Percentiles rank a stretch among this genome's conserved stretches.
phyloP scores from a whole-genome alignment of 2,329 filamentous ascomycete species.

The Coniochaeta prunicola region DNA sequence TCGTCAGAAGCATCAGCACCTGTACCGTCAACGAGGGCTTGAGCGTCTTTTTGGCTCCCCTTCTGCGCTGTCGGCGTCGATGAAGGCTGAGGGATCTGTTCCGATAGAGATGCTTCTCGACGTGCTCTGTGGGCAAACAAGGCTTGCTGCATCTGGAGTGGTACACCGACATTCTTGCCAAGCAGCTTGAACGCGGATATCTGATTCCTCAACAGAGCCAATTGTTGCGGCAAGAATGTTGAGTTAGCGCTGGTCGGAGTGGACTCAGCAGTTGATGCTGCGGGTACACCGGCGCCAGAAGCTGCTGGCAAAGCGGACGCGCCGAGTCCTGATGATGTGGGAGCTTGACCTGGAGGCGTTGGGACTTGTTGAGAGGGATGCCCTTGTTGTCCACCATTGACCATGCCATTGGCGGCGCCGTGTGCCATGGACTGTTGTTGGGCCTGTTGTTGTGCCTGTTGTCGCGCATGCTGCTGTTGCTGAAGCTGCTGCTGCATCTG shows the following conservation, averaged over 20 bases:
- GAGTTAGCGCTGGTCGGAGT: neutral
- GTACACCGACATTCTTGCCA: slow-evolving; percentile 78
- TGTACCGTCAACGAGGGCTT: slow-evolving; percentile 27
- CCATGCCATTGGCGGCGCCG: slow-evolving; percentile 45
- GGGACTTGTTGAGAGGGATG: slow-evolving; percentile 28
- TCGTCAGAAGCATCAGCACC: slow-evolving; percentile 23
- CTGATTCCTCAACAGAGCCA: slow-evolving; percentile 72
- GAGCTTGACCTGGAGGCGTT: slow-evolving; percentile 25
- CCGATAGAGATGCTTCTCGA: slow-evolving; percentile 47
- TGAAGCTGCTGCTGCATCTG: slow-evolving; percentile 40
- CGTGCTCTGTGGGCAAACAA: slow-evolving; percentile 71
- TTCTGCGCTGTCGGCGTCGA: slow-evolving; percentile 21
- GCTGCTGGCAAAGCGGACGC: slow-evolving; percentile 31
- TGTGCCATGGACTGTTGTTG: slow-evolving; percentile 34
- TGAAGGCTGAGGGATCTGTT: slow-evolving; percentile 35
- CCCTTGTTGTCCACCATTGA: slow-evolving; percentile 40
- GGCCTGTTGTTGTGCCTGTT: slow-evolving; percentile 20
- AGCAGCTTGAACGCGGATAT: slow-evolving; percentile 88
- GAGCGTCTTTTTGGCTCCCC: slow-evolving; percentile 23
- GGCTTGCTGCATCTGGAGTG: slow-evolving; percentile 69
- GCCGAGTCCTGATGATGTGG: slow-evolving; percentile 23
- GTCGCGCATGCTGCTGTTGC: slow-evolving; percentile 25
- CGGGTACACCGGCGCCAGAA: slow-evolving; percentile 16
- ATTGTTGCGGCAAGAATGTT: slow-evolving; percentile 69
- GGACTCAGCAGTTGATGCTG: slow-evolving; percentile 20